phyloP scores from a whole-genome alignment of 257 asterid genomes.

The Solanum sitiens region DNA sequence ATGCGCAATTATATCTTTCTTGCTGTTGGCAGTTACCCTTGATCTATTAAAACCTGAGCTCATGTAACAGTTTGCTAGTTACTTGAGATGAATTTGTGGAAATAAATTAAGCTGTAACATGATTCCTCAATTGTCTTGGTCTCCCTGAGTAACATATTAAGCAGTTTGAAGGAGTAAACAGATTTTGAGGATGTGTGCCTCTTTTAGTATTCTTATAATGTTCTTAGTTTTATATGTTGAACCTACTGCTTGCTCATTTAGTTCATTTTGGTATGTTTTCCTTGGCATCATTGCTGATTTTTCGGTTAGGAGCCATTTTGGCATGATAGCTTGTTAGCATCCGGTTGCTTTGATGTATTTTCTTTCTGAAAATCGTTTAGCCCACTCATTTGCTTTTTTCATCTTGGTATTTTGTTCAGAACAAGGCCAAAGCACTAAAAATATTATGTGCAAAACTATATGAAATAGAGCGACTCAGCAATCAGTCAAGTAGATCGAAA shows the following conservation, averaged over 20 bases:
- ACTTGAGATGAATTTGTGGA: not conserved
- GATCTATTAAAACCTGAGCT: not conserved
- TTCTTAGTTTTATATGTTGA: not conserved
- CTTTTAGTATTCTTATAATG: not conserved
- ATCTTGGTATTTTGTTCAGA: conserved; percentile 19
- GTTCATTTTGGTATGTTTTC: not conserved
- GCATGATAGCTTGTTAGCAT: not conserved
- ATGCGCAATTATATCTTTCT: not conserved
- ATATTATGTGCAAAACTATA: conserved; percentile 76
- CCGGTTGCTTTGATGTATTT: not conserved
- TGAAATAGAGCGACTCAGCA: conserved; percentile 66
- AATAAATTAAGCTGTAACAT: not conserved
- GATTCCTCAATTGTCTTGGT: not conserved
- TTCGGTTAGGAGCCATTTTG: not conserved
- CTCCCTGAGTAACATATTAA: not conserved
- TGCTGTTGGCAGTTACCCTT: not conserved
- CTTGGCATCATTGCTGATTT: not conserved
- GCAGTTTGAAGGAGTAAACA: not conserved
- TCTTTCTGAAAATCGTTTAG: not conserved
- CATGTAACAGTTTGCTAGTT: not conserved
- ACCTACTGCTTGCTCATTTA: not conserved
- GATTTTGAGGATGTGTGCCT: not conserved
- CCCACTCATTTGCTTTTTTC: not conserved
- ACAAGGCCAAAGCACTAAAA: conserved; percentile 88
- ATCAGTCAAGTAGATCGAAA: conserved; percentile 57